Conservation (phyloP, 176 grass and related monocot genomes). For the Juncus effusus region DNA sequence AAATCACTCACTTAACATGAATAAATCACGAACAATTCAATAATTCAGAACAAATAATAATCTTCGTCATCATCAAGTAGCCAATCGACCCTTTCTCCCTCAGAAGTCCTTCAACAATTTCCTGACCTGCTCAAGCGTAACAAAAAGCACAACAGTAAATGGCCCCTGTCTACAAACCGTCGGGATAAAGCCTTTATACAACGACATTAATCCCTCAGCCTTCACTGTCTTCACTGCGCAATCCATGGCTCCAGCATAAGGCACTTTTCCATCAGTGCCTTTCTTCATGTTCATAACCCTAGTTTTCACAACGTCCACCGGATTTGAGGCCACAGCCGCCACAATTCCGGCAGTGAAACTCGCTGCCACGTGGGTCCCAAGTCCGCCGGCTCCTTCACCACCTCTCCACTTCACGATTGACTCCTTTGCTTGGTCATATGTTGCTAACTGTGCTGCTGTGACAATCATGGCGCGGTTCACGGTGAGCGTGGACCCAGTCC, state of each 20-base stretch:
- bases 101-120: slow-evolving; percentile 47
- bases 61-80: slow-evolving; percentile 30
- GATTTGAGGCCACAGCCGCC: slow-evolving; percentile 60
- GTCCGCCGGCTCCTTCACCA: slow-evolving; percentile 6
- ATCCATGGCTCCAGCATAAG: slow-evolving; percentile 76
- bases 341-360: slow-evolving; percentile 72
- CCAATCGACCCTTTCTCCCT: neutral
- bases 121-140: slow-evolving; percentile 55
- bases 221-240: slow-evolving; percentile 76
- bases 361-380: slow-evolving; percentile 67
- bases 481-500: slow-evolving; percentile 19
- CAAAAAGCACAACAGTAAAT: slow-evolving; percentile 50
- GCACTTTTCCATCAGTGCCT: slow-evolving; percentile 43
- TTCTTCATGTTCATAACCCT: slow-evolving; percentile 95
- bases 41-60: neutral
- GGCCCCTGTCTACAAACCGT: slow-evolving; percentile 48
- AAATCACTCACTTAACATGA: slow-evolving; percentile 17
- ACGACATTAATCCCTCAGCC: slow-evolving; percentile 62
- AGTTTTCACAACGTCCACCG: slow-evolving; percentile 77
- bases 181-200: slow-evolving; percentile 63
- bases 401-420: slow-evolving; percentile 18
- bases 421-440: slow-evolving; percentile 30
- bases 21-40: slow-evolving; percentile 1
- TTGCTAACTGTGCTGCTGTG: slow-evolving; percentile 24
- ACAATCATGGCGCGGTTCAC: slow-evolving; percentile 34